Evolutionary conservation across 192 early-diverging fungal genomes (phyloP).

Genomic region (Geranomyces variabilis): DNA sequence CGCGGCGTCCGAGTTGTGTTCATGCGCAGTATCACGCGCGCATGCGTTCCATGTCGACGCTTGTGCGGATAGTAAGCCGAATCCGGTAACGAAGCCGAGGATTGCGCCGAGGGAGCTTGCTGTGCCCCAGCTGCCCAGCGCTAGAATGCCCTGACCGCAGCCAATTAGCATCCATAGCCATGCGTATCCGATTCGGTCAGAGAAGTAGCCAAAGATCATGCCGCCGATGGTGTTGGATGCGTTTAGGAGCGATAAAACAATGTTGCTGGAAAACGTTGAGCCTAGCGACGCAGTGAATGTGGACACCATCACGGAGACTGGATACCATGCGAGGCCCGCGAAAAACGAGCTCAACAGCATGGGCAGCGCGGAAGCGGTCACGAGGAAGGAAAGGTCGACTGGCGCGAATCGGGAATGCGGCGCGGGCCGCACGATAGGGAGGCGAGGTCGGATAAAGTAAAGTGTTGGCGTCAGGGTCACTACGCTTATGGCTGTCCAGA

Average conservation of each 20-base stretch:
- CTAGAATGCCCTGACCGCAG: neutral
- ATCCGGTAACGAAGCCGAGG: neutral
- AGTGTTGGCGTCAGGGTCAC: neutral
- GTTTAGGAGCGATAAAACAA: neutral
- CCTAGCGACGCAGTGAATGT: neutral
- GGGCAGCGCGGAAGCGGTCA: neutral
- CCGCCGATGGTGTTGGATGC: neutral
- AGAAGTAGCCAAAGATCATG: neutral
- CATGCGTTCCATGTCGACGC: constrained; percentile 1
- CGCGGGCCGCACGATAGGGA: neutral
- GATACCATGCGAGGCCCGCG: neutral
- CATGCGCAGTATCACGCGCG: neutral
- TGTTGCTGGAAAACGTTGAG: neutral
- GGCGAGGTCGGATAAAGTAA: neutral
- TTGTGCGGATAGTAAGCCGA: neutral
- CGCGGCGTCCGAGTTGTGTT: neutral
- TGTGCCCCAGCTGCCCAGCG: neutral
- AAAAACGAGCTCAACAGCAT: neutral
- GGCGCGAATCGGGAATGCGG: constrained; percentile 1
- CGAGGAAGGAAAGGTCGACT: neutral
- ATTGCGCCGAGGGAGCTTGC: neutral
- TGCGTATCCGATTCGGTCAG: neutral
- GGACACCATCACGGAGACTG: neutral
- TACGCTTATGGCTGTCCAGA: neutral
- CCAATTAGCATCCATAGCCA: neutral